These are phyloP conservation scores for Penicillium chermesinum DNA, from an alignment of 495 filamentous ascomycete genomes.

Conservation along the genomic window DNA sequence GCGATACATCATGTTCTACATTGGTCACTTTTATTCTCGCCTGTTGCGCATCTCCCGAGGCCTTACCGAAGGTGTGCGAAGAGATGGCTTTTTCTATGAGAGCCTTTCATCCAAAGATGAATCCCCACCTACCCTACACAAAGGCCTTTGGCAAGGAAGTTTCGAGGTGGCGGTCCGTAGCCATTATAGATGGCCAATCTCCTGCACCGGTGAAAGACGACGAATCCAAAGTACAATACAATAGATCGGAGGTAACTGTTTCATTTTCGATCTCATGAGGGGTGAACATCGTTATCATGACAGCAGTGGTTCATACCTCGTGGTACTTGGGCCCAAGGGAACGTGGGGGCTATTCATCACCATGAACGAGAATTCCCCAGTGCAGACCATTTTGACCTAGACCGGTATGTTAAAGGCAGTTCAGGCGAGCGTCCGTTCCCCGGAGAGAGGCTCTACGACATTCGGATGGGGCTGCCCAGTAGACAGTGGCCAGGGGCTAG, in stretches of 20 bases:
- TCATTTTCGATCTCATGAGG: no score
- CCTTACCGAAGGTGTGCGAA: slow-evolving; percentile 36
- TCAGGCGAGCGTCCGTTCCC: slow-evolving; percentile 47
- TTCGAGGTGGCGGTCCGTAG: slow-evolving; percentile 33
- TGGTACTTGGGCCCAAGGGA: slow-evolving; percentile 22
- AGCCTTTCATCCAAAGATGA: slow-evolving; percentile 21
- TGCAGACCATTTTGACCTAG: slow-evolving; percentile 32
- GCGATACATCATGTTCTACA: slow-evolving; percentile 32
- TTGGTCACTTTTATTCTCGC: slow-evolving; percentile 38
- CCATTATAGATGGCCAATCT: slow-evolving; percentile 39
- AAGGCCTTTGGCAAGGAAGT: slow-evolving; percentile 34
- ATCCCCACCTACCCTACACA: slow-evolving; percentile 29
- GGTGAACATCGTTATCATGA: slow-evolving; percentile 3
- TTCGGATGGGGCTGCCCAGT: slow-evolving; percentile 46
- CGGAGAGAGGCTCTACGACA: slow-evolving; percentile 58
- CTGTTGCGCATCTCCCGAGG: slow-evolving; percentile 34
- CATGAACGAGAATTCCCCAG: slow-evolving; percentile 40
- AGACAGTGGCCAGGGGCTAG: slow-evolving; percentile 36
- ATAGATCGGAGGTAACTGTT: no score
- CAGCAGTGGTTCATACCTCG: slow-evolving; percentile 21
- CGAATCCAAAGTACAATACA: slow-evolving; percentile 37
- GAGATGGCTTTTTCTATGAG: no score
- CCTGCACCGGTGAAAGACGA: slow-evolving; percentile 51
- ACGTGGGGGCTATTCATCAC: slow-evolving; percentile 35
- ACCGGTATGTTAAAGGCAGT: slow-evolving; percentile 28